A percentile compares a stretch with the other conserved stretches of the same genome.
phyloP scores from a whole-genome alignment of 768 basidiomycete species.

The Cystobasidium ongulense region DNA sequence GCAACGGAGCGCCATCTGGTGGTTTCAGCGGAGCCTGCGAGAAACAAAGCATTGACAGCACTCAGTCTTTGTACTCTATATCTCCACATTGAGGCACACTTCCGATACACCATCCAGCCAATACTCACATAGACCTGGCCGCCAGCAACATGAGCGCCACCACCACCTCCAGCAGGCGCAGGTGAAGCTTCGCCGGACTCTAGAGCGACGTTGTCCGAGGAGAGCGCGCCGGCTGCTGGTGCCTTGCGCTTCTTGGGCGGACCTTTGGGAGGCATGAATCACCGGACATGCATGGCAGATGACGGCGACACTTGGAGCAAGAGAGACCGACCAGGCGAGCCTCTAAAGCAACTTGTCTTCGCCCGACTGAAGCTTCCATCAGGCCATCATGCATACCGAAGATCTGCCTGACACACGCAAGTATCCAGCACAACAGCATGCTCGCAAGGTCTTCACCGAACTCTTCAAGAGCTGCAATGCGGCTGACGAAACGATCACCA shows the following conservation, averaged over 20 bases:
- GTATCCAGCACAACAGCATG: constrained; percentile 1
- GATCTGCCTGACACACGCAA: not conserved
- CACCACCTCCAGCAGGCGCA: not conserved
- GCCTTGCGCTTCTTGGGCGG: constrained; percentile 12
- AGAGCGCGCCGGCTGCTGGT: not conserved
- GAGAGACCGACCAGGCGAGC: not conserved
- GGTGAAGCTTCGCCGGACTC: not conserved
- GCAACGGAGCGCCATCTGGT: constrained; percentile 59
- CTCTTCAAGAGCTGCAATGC: not conserved
- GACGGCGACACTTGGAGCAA: not conserved
- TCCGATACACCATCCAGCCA: not conserved
- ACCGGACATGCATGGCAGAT: not conserved
- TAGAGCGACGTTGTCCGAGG: not conserved
- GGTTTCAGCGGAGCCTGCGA: constrained; percentile 29
- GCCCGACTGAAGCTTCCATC: not conserved
- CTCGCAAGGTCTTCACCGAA: constrained; percentile 10
- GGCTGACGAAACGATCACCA: not conserved
- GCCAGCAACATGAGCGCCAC: not conserved
- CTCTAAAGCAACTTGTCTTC: not conserved
- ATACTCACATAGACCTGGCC: not conserved
- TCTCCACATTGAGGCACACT: not conserved
- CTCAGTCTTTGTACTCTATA: not conserved
- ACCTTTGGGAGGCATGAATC: constrained; percentile 10
- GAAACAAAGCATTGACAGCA: not conserved
- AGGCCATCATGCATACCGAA: not conserved